A percentile compares a stretch with the other conserved stretches of the same genome.
Conservation (phyloP, 371 early-diverging fungal species). For the Saksenaea oblongispora region DNA sequence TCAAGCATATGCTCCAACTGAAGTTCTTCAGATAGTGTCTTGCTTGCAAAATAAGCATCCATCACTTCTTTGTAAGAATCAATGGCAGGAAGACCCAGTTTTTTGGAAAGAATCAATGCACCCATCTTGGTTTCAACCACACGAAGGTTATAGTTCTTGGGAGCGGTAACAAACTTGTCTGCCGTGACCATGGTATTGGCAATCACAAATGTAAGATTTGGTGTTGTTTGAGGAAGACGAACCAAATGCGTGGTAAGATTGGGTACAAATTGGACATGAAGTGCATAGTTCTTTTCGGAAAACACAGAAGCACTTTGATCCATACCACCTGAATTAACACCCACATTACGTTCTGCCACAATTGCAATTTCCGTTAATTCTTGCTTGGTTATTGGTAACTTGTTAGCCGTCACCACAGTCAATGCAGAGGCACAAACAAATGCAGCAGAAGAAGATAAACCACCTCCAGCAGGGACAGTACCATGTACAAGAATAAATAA, state of each 20-base stretch:
- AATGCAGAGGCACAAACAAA: conserved; percentile 81
- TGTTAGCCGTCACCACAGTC: conserved; percentile 64
- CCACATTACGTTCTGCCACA: conserved; percentile 80
- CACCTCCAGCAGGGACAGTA: conserved; percentile 83
- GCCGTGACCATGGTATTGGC: conserved; percentile 88
- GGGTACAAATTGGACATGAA: conserved; percentile 88
- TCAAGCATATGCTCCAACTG: conserved; percentile 48
- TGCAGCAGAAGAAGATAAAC: conserved; percentile 86
- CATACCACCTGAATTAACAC: conserved; percentile 89
- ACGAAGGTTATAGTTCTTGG: conserved; percentile 89
- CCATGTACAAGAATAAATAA: conserved; percentile 76
- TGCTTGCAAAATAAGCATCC: conserved; percentile 55
- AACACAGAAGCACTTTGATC: conserved; percentile 91
- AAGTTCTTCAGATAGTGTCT: conserved; percentile 32
- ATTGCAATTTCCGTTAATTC: conserved; percentile 79
- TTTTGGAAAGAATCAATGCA: conserved; percentile 67
- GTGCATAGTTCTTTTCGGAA: conserved; percentile 68
- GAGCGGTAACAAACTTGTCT: conserved; percentile 90
- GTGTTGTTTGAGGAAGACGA: conserved; percentile 55
- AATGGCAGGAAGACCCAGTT: conserved; percentile 43
- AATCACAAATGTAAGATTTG: conserved; percentile 78
- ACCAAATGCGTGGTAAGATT: conserved; percentile 66
- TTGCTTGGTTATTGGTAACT: conserved; percentile 54
- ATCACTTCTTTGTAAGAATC: conserved; percentile 69
- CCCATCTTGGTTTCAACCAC: conserved; percentile 93